Evolutionary conservation across 768 basidiomycete species (phyloP), one percentile per base, ranked within the genome.

Genomic region (Collybia sordida): DNA sequence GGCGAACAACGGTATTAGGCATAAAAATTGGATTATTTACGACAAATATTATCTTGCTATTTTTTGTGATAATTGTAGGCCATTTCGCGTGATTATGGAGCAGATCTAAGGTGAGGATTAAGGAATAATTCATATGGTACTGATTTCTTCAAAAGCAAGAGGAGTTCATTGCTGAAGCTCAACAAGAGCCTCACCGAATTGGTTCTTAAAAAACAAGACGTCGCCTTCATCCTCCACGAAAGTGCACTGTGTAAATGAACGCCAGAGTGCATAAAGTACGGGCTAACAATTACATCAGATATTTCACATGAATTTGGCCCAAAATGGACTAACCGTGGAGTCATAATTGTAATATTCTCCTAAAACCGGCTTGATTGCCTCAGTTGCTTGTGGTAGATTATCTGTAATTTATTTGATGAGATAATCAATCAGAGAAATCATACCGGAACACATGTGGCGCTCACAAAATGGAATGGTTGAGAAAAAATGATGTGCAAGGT

Each of bases 401-500:
- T 83, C 81, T 82, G 42, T 42, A 22, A 28, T 38, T 23, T 43
- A 41, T 6, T 31, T 31, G 31, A 31, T 27, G 21, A 4, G 1
- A n/a, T 17, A 15, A 44, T 31, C 41, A 6, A 40, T 42, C 35
- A 27, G 9, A 31, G 25, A 11, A 18, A 45, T 41, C 24, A 28
- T 0, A 4, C 28, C 28, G 15, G 25, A 49, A 39, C 49, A 38
- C 11, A 50, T 52, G 59, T 47, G 56, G 28, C 7, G 59, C 78
- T 64, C 59, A 83, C 81, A 85, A 61, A 83, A 85, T 44, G 82
- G 81, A 34, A 79, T 66, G n/a, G 63, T 68, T 19, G 75, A 70
- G 66, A 85, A 85, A 54, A 83, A 78, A 57, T 85, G 81, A 58
- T 85, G 82, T 2, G 79, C 78, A 43, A 85, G 69, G 56, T 85